phyloP scores from a whole-genome alignment of 2,329 filamentous ascomycete species.

The Trichoderma sp. region DNA sequence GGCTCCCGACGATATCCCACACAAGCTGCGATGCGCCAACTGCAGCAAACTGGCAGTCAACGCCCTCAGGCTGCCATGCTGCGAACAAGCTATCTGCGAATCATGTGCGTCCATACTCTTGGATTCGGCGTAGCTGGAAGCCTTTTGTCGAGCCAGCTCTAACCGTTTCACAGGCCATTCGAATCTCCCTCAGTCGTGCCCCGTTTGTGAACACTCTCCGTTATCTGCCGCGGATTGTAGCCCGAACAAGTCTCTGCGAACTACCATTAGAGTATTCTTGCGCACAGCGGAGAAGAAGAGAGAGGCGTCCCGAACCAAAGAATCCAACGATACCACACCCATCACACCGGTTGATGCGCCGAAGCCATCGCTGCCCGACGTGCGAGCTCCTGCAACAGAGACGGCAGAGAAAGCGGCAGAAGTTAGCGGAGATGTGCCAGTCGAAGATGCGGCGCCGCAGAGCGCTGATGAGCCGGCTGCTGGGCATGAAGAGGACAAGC shows the following conservation, averaged over 20 bases:
- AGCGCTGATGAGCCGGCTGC: slow-evolving; percentile 10
- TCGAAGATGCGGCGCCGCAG: background rate
- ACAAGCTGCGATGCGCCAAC: slow-evolving; percentile 91
- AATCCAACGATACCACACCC: slow-evolving; percentile 48
- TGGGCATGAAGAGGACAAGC: slow-evolving; percentile 15
- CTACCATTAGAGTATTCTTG: slow-evolving; percentile 88
- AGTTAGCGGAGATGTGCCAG: background rate
- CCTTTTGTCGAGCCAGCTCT: background rate
- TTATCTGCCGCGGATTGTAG: slow-evolving; percentile 85
- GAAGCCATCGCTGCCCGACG: slow-evolving; percentile 40
- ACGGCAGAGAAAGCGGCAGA: slow-evolving; percentile 28
- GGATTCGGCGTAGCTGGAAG: slow-evolving; percentile 22
- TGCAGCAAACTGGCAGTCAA: slow-evolving; percentile 91
- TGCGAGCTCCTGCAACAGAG: slow-evolving; percentile 33
- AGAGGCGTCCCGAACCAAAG: slow-evolving; percentile 63
- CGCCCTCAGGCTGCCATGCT: slow-evolving; percentile 89
- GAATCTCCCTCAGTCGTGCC: slow-evolving; percentile 77
- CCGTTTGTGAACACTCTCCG: slow-evolving; percentile 90
- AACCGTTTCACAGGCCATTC: slow-evolving; percentile 64
- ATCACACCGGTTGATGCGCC: slow-evolving; percentile 49
- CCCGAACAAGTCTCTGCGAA: slow-evolving; percentile 86
- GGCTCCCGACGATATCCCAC: slow-evolving; percentile 83
- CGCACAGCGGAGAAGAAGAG: slow-evolving; percentile 90
- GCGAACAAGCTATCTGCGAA: slow-evolving; percentile 92
- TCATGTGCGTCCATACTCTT: slow-evolving; percentile 61